Evolutionary conservation across 371 early-diverging fungal genomes (phyloP).

Genomic region (Mucor indicus): DNA sequence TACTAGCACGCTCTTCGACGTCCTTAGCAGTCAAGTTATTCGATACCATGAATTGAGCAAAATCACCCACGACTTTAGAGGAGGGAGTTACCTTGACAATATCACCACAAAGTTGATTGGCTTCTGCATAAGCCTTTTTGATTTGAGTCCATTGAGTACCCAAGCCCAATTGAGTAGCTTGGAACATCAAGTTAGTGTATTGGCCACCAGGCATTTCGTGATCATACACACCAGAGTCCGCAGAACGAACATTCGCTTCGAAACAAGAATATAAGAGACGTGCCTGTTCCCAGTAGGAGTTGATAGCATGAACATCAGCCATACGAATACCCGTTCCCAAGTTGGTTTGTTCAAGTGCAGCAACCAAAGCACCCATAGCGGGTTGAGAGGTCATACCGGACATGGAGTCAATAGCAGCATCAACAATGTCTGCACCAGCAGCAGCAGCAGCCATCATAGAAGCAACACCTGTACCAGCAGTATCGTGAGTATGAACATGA

Average conservation of each 20-base stretch:
- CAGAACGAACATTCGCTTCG: constrained; percentile 84
- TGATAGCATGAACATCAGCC: constrained; percentile 75
- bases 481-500: constrained; percentile 96
- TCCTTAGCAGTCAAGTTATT: constrained; percentile 75
- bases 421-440: constrained; percentile 94
- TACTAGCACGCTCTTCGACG: constrained; percentile 70
- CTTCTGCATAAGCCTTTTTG: constrained; percentile 86
- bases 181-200: constrained; percentile 97
- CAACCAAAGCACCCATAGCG: constrained; percentile 92
- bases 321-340: constrained; percentile 81
- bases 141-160: constrained; percentile 92
- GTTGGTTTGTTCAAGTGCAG: constrained; percentile 74
- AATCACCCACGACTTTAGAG: constrained; percentile 95
- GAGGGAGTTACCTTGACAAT: constrained; percentile 97
- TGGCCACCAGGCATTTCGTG: constrained; percentile 98
- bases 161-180: constrained; percentile 88
- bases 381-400: constrained; percentile 97
- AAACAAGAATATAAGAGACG: constrained; percentile 93
- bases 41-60: constrained; percentile 96
- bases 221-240: constrained; percentile 88
- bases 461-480: constrained; percentile 95
- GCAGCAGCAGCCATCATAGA: constrained; percentile 89
- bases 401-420: constrained; percentile 91
- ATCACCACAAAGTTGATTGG: constrained; percentile 91
- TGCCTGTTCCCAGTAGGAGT: constrained; percentile 94